Conservation (phyloP, 1,139 yeast species). For the Saccharomyces hybrid region DNA sequence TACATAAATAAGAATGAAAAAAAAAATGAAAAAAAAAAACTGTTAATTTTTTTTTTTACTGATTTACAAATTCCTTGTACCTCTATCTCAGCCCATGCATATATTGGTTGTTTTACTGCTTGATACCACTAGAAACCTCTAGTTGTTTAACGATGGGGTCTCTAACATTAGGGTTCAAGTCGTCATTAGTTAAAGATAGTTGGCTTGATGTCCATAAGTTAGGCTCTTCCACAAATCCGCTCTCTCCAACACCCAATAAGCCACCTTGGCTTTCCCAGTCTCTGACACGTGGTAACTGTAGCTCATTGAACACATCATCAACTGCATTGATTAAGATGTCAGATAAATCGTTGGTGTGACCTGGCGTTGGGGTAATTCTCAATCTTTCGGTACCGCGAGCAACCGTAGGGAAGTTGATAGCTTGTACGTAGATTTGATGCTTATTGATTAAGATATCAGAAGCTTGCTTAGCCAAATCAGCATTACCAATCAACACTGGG, state of each 20-base stretch:
- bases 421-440: conserved; percentile 89
- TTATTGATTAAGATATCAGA: conserved; percentile 80
- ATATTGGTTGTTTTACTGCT: conserved; percentile 6
- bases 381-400: conserved; percentile 93
- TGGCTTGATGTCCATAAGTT: conserved; percentile 83
- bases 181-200: conserved; percentile 51
- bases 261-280: conserved; percentile 84
- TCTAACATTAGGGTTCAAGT: conserved; percentile 56
- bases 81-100: neutral
- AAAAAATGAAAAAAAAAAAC: neutral
- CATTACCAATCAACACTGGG: conserved; percentile 90
- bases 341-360: conserved; percentile 72
- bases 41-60: neutral
- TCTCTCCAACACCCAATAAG: conserved; percentile 76
- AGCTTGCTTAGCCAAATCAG: conserved; percentile 84
- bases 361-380: conserved; percentile 97
- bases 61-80: neutral
- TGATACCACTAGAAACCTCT: conserved; percentile 64
- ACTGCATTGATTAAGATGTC: conserved; percentile 72
- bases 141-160: conserved; percentile 53
- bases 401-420: conserved; percentile 97
- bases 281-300: conserved; percentile 62
- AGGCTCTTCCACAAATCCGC: conserved; percentile 38
- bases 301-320: conserved; percentile 70
- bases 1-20: neutral